These are phyloP conservation scores for Oryza officinalis DNA, from an alignment of 176 grass and related monocot genomes.

Conservation along the genomic window DNA sequence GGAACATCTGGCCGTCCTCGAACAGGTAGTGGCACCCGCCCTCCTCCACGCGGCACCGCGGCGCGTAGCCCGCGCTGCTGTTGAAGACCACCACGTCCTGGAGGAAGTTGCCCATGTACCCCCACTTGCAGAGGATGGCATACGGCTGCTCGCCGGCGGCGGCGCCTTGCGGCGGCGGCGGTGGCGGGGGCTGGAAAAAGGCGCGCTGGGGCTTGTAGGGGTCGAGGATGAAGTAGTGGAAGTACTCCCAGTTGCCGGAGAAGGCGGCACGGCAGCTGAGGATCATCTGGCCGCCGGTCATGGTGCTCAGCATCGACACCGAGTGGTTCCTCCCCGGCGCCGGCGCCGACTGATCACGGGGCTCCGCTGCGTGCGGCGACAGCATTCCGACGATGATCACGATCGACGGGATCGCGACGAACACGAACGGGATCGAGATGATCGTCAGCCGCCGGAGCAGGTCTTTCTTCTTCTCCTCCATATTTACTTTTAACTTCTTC, in stretches of 20 bases:
- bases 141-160: constrained; percentile 22
- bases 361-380: constrained; percentile 44
- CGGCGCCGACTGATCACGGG: background rate
- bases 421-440: constrained; percentile 63
- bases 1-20: constrained; percentile 50
- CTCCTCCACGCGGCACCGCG: constrained; percentile 24
- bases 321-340: constrained; percentile 44
- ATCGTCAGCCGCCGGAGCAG: constrained; percentile 48
- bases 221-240: constrained; percentile 69
- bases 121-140: constrained; percentile 59
- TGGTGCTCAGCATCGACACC: constrained; percentile 56
- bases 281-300: constrained; percentile 64
- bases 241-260: constrained; percentile 53
- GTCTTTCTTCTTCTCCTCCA: constrained; percentile 46
- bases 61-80: constrained; percentile 30
- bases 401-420: constrained; percentile 47
- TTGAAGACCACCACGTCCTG: constrained; percentile 56
- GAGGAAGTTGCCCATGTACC: constrained; percentile 62
- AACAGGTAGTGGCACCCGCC: constrained; percentile 57
- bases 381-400: constrained; percentile 48
- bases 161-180: constrained; percentile 4
- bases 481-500: background rate
- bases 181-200: constrained; percentile 48
- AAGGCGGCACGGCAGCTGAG: constrained; percentile 56
- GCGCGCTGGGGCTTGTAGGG: constrained; percentile 51